Conservation (phyloP, 352 stramenopile species). For the Globisporangium okanoganense region DNA sequence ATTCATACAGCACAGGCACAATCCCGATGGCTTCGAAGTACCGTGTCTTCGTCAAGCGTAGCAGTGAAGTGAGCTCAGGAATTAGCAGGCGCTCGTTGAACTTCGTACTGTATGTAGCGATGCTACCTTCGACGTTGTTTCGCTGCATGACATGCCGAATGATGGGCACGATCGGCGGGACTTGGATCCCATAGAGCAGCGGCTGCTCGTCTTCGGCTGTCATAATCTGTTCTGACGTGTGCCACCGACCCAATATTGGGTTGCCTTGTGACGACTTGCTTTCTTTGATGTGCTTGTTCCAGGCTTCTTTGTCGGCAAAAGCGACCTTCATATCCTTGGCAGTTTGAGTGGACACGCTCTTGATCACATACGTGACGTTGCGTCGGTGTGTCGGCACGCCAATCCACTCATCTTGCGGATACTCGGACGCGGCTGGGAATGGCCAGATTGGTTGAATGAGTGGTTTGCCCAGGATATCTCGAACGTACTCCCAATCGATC, state of each 20-base stretch:
- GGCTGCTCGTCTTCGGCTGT: slow-evolving; percentile 52
- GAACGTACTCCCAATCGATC: slow-evolving; percentile 68
- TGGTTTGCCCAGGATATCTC: slow-evolving; percentile 53
- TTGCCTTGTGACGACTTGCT: slow-evolving; percentile 62
- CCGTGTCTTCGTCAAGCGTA: slow-evolving; percentile 60
- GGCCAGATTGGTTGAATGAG: slow-evolving; percentile 73
- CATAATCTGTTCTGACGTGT: slow-evolving; percentile 58
- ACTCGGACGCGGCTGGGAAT: slow-evolving; percentile 23
- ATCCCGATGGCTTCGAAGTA: slow-evolving; percentile 83
- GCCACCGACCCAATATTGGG: slow-evolving; percentile 75
- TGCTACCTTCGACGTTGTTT: slow-evolving; percentile 55
- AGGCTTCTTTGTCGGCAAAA: slow-evolving; percentile 44
- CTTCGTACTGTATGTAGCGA: slow-evolving; percentile 50
- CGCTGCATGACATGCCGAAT: slow-evolving; percentile 83
- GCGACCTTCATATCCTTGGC: slow-evolving; percentile 42
- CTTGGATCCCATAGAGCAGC: slow-evolving; percentile 66
- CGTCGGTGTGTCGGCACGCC: slow-evolving; percentile 62
- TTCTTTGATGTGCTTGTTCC: slow-evolving; percentile 54
- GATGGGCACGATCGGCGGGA: slow-evolving; percentile 72
- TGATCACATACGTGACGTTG: slow-evolving; percentile 71
- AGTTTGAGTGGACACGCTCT: slow-evolving; percentile 34
- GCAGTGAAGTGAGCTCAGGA: slow-evolving; percentile 60
- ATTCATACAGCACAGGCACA: slow-evolving; percentile 83
- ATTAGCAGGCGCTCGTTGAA: slow-evolving; percentile 80
- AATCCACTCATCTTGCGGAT: slow-evolving; percentile 52